Evolutionary conservation across 2,329 filamentous ascomycete species (phyloP).

Genomic region (Colletotrichum agaves): DNA sequence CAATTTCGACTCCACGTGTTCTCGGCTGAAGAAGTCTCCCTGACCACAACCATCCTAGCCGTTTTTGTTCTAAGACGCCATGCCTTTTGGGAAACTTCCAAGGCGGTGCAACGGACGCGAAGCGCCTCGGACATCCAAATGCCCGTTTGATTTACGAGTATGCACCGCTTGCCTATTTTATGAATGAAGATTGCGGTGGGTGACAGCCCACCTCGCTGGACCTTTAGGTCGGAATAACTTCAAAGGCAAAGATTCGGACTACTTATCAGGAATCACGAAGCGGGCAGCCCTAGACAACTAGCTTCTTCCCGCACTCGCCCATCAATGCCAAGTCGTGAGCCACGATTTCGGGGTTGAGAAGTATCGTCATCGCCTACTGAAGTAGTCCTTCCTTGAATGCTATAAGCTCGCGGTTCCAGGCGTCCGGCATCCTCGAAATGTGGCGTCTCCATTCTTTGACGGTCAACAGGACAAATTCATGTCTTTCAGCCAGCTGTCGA

Average conservation of each 20-base stretch:
- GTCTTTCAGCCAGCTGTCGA: not conserved
- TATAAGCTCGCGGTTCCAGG: not conserved
- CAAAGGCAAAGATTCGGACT: not conserved
- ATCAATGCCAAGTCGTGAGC: not conserved
- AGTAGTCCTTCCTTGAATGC: not conserved
- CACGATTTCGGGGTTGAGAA: not conserved
- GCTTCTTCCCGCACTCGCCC: not conserved
- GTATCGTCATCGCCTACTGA: not conserved
- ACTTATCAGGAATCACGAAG: not conserved
- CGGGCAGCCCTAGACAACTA: not conserved
- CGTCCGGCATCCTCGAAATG: not conserved
- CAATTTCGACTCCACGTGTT: slow-evolving; percentile 2
- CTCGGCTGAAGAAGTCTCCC: not conserved
- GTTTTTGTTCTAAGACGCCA: not conserved
- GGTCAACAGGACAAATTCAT: too few relatives aligned
- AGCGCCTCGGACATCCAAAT: not conserved
- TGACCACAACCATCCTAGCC: not conserved
- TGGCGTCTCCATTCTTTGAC: not conserved
- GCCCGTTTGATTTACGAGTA: not conserved
- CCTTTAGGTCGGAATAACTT: slow-evolving; percentile 13
- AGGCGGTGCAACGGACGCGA: not conserved
- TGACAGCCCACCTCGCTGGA: slow-evolving; percentile 28
- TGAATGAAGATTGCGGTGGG: slow-evolving; percentile 18
- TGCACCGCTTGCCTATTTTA: not conserved
- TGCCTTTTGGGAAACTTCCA: not conserved